phyloP scores from a whole-genome alignment of 2,329 filamentous ascomycete species.

The Claviceps sp. region DNA sequence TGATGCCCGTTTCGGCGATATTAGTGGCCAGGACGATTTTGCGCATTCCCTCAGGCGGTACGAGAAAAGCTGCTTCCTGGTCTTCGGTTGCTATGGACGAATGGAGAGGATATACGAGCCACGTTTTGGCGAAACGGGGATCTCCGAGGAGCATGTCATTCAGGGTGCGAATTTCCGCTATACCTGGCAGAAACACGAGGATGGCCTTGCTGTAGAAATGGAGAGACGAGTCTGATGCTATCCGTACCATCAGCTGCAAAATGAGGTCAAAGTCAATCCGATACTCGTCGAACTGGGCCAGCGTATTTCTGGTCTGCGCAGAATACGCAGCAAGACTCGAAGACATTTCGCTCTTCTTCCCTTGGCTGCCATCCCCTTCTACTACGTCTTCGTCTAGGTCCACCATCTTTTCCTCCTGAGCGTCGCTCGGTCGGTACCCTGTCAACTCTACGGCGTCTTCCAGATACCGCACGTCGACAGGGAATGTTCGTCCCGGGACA shows the following conservation, averaged over 20 bases:
- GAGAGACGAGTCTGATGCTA: slow-evolving; percentile 57
- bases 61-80: slow-evolving; percentile 80
- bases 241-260: slow-evolving; percentile 60
- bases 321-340: slow-evolving; percentile 63
- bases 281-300: slow-evolving; percentile 77
- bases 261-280: slow-evolving; percentile 83
- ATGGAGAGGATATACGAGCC: slow-evolving; percentile 82
- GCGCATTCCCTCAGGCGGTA: slow-evolving; percentile 67
- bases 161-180: slow-evolving; percentile 79
- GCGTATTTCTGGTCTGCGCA: slow-evolving; percentile 56
- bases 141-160: slow-evolving; percentile 76
- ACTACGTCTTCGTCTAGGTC: slow-evolving; percentile 49
- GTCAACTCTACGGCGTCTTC: slow-evolving; percentile 89
- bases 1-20: slow-evolving; percentile 97
- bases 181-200: slow-evolving; percentile 86
- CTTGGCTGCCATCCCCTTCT: slow-evolving; percentile 33
- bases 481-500: slow-evolving; percentile 87
- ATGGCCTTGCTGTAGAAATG: slow-evolving; percentile 73
- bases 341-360: slow-evolving; percentile 42
- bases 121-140: slow-evolving; percentile 58
- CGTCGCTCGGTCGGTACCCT: slow-evolving; percentile 45
- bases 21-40: slow-evolving; percentile 97
- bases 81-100: slow-evolving; percentile 94
- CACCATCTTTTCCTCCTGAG: slow-evolving; percentile 36
- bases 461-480: slow-evolving; percentile 74